Base-by-base conservation (phyloP, 495 filamentous ascomycete species). In the Penicillium egyptiacum region DNA sequence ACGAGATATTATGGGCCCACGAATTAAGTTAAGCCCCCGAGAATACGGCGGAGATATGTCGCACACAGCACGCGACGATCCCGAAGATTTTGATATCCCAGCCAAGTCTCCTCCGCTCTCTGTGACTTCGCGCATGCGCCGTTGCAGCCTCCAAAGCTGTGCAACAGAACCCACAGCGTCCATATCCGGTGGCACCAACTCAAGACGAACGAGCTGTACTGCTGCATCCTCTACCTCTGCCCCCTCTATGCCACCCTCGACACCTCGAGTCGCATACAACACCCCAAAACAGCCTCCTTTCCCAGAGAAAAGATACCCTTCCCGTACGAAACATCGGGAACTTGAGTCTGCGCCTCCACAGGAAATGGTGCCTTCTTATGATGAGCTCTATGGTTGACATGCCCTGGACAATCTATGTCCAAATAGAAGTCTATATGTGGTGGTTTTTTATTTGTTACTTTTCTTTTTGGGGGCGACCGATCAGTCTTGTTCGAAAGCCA, bases 91-190 rank as follows among this genome's bases (percentile, higher is more conserved):
- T 10, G 56, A 65, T 53, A 61, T 57, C 8, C 59, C 67, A 16
- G 65, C 71, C n/a, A 73, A 67, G 63, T 76, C 74, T 1, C 70
- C 74, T 7, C 73, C 74, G 11, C 59, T 78, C 20, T 75, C 75
- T 0, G 67, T 76, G 5, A 78, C 75, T 1, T 73, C 74, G 11
- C 69, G 72, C n/a, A 78, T 78, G 75, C 73, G 75, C n/a, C 70
- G 69, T 12, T 59, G 61, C 49, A 78, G 75, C 39, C 47, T 56
- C 6, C 74, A 77, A 54, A 76, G 71, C 50, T 64, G 59, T 12
- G 49, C 56, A 10, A 70, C 69, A 10, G 70, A 73, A 5, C 59
- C 64, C 12, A 48, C 63, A 7, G 50, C 63, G 2, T 72, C 69
- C 4, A 54, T 69, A 19, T 66, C 67, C 5, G 67, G 61, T 16